Evolutionary conservation across 192 early-diverging fungal species (phyloP), one percentile per base, ranked within the genome.

Genomic region (Kappamyces sp.): DNA sequence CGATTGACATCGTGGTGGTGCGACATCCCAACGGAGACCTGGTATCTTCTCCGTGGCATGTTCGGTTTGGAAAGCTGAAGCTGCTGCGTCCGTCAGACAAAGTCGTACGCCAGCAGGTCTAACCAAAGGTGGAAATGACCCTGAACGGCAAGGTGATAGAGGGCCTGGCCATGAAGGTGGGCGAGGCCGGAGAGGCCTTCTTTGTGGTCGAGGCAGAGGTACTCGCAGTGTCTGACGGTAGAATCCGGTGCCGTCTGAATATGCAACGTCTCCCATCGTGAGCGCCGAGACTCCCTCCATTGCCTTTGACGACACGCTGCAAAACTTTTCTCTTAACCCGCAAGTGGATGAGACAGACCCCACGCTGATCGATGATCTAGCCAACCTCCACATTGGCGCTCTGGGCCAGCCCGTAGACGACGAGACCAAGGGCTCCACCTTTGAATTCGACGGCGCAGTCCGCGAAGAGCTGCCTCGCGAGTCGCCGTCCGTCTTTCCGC

Each of bases 1-100:
- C 97, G 37, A 97, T 99, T 71, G 97, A 99, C 49, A 89, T 99
- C 49, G 77, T 99, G n/a, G 93, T 97, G 7, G 92, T 97, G 35
- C 78, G 94, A 55, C 85, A 84, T 58, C 58, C 74, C 50, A 79
- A 94, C 70, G 92, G 91, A 9, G 83, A 89, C 38, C 69, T 97
- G 32, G 75, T 82, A 41, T 94, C 90, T 69, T 94, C 92, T 36
- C 97, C 97, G 2, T 99, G 96, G 70, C 97, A 99, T 70, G 94
- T 99, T 12, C 86, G 97, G 40, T 99, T 97, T 69, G 94, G 94
- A 33, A 99, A 99, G 67, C 73, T 99, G 41, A 89, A 90, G 60
- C 79, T 97, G 10, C 78, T 97, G 3, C 70, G 87, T 40, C 93
- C 94, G 3, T 87, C 87, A 41, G 94, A 99, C 62, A 98, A 99